These are phyloP conservation scores for Pseudoturritis turrita DNA, from an alignment of 345 rosid genomes.

Conservation along the genomic window DNA sequence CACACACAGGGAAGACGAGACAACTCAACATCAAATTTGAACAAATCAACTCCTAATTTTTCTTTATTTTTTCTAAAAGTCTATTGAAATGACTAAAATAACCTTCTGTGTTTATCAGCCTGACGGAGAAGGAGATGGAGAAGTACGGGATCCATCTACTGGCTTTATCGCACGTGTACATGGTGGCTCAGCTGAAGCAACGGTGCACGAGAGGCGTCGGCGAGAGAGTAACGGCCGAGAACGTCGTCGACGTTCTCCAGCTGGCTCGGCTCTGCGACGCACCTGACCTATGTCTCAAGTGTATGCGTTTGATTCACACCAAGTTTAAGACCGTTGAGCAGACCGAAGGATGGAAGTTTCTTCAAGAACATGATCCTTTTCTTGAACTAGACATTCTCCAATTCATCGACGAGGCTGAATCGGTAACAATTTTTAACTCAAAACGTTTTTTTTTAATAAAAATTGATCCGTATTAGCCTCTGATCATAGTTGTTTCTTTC, in stretches of 20 bases:
- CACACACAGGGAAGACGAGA: neutral
- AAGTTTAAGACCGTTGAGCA: conserved; percentile 56
- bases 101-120: conserved; percentile 29
- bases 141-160: conserved; percentile 70
- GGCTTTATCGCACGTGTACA: conserved; percentile 71
- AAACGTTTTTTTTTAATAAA: neutral
- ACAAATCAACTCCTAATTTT: neutral
- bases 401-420: conserved; percentile 70
- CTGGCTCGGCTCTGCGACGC: conserved; percentile 80
- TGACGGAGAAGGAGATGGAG: conserved; percentile 56
- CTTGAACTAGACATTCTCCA: conserved; percentile 81
- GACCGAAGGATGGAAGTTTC: conserved; percentile 82
- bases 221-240: conserved; percentile 48
- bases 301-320: conserved; percentile 48
- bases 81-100: neutral
- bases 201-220: conserved; percentile 47
- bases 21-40: neutral
- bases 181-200: conserved; percentile 65
- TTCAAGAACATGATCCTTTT: conserved; percentile 70
- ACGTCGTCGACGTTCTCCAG: conserved; percentile 75
- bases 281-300: conserved; percentile 70
- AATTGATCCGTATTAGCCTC: neutral
- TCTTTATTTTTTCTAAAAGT: too few relatives aligned
- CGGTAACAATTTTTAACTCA: conserved; percentile 31
- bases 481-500: neutral